A percentile compares a stretch with the other conserved stretches of the same genome.
phyloP scores from a whole-genome alignment of 2,329 filamentous ascomycete genomes.

The Pseudogymnoascus sp. region DNA sequence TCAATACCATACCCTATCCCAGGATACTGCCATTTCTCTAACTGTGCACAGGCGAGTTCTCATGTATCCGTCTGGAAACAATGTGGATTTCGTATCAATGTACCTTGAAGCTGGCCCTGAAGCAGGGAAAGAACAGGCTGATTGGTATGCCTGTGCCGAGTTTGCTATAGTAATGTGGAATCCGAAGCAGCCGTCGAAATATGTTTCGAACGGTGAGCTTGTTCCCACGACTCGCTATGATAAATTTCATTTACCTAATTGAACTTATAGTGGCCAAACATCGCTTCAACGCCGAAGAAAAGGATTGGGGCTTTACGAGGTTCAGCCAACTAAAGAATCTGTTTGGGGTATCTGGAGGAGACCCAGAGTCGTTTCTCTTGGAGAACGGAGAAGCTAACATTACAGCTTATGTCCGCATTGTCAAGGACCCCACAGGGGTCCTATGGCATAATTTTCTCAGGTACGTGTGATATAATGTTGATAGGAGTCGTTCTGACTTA shows the following conservation, averaged over 20 bases:
- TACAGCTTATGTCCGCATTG: constrained; percentile 72
- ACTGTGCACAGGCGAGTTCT: constrained; percentile 65
- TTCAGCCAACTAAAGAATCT: constrained; percentile 84
- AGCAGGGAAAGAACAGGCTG: constrained; percentile 65
- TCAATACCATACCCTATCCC: neutral
- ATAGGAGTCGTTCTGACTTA: neutral
- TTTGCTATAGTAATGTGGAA: constrained; percentile 95
- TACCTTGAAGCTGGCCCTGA: constrained; percentile 95
- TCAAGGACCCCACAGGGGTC: constrained; percentile 82
- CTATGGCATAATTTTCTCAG: constrained; percentile 87
- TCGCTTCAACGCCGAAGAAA: constrained; percentile 91
- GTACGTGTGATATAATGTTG: neutral
- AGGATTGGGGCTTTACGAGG: constrained; percentile 97
- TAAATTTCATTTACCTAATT: constrained; percentile 51
- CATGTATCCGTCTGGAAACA: constrained; percentile 93
- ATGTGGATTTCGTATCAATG: constrained; percentile 86
- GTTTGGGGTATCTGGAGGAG: constrained; percentile 72
- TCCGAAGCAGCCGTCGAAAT: constrained; percentile 65
- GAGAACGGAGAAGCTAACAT: constrained; percentile 73
- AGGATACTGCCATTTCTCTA: neutral
- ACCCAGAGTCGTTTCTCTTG: constrained; percentile 59
- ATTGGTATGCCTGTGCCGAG: constrained; percentile 95
- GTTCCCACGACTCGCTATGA: neutral
- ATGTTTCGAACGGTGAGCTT: neutral
- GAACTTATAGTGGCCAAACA: constrained; percentile 79